These are phyloP conservation scores for Calonectria naviculata DNA, from an alignment of 2,329 filamentous ascomycete genomes.

Conservation along the genomic window DNA sequence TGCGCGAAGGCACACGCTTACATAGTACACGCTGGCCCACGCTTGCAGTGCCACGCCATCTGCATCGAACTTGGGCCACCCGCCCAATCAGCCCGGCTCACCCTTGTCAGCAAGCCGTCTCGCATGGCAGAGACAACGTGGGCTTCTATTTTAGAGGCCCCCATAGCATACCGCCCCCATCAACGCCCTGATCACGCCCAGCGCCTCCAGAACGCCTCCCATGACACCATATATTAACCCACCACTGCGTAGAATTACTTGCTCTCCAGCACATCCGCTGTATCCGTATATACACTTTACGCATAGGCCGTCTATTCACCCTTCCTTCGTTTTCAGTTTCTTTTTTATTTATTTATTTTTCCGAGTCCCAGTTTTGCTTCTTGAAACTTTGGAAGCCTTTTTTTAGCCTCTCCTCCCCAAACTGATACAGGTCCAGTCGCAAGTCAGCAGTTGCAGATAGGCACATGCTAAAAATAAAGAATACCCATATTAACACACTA, in stretches of 20 bases:
- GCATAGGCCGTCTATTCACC: constrained; percentile 8
- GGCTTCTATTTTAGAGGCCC: constrained; percentile 3
- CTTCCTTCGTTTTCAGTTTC: background rate
- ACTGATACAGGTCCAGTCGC: background rate
- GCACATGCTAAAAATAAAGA: background rate
- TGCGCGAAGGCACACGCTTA: background rate
- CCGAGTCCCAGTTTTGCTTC: no score
- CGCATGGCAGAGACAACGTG: constrained; percentile 3
- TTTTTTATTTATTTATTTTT: background rate
- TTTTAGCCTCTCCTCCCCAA: background rate
- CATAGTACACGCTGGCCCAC: constrained; percentile 21
- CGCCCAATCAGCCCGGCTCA: background rate
- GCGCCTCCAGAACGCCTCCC: background rate
- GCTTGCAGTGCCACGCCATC: constrained; percentile 33
- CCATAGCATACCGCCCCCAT: background rate
- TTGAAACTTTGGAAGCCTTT: background rate
- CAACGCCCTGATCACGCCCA: background rate
- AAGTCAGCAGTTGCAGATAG: background rate
- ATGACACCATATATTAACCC: background rate
- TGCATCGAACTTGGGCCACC: constrained; percentile 8
- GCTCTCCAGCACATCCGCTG: background rate
- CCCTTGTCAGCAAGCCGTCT: background rate
- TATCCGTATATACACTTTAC: background rate
- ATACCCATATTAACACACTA: background rate
- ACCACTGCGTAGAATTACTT: background rate